phyloP scores from a whole-genome alignment of 176 grass and related monocot genomes.

The Themeda triandra region DNA sequence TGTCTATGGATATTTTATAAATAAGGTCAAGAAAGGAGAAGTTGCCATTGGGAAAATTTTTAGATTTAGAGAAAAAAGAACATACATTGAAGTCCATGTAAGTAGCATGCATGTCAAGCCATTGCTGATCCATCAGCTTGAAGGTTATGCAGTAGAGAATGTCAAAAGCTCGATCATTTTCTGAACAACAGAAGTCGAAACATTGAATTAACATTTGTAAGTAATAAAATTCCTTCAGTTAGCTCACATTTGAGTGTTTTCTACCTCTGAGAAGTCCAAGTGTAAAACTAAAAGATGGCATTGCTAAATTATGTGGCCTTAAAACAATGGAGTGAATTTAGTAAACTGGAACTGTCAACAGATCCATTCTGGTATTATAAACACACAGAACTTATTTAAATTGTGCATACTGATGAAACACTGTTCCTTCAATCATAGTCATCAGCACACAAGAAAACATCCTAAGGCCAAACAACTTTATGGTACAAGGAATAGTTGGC shows the following conservation, averaged over 20 bases:
- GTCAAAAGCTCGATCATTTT: slow-evolving; percentile 88
- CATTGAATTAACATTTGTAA: slow-evolving; percentile 17
- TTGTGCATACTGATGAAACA: neutral
- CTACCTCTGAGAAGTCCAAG: neutral
- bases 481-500: neutral
- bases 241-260: neutral
- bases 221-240: neutral
- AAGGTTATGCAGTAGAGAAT: slow-evolving; percentile 95
- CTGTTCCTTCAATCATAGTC: neutral
- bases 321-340: slow-evolving; percentile 14
- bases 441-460: slow-evolving; percentile 22
- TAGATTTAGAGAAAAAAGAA: neutral
- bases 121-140: slow-evolving; percentile 98
- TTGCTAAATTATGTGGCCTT: neutral
- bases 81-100: slow-evolving; percentile 99
- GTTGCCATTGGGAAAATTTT: neutral
- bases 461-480: neutral
- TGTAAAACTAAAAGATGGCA: slow-evolving; percentile 12
- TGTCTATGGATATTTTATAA: neutral
- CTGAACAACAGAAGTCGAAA: slow-evolving; percentile 37
- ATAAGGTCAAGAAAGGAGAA: neutral
- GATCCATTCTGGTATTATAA: neutral
- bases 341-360: neutral
- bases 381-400: neutral
- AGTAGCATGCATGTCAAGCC: slow-evolving; percentile 95